phyloP scores from a whole-genome alignment of 495 filamentous ascomycete species.

The Xylaria castorea region DNA sequence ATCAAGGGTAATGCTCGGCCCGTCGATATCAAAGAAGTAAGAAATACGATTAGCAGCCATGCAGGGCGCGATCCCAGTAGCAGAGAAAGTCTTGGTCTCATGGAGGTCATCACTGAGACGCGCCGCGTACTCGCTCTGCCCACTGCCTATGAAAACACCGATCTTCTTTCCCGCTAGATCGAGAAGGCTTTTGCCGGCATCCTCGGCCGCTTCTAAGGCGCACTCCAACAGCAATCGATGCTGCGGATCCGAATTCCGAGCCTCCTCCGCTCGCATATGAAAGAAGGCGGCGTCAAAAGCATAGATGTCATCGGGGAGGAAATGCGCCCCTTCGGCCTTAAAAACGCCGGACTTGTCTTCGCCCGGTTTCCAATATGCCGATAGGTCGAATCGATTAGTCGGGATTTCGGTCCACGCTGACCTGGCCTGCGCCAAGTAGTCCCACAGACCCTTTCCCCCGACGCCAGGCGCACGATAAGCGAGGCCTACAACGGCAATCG shows the following conservation, averaged over 20 bases:
- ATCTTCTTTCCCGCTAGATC: constrained; percentile 44
- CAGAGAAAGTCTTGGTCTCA: constrained; percentile 52
- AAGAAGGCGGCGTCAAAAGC: constrained; percentile 49
- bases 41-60: constrained; percentile 63
- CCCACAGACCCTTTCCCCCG: constrained; percentile 56
- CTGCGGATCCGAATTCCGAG: constrained; percentile 43
- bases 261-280: constrained; percentile 44
- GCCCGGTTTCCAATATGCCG: constrained; percentile 70
- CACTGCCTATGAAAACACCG: constrained; percentile 56
- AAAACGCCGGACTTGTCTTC: constrained; percentile 44
- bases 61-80: constrained; percentile 48
- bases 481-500: constrained; percentile 56
- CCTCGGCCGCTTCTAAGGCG: constrained; percentile 48
- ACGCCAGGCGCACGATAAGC: constrained; percentile 58
- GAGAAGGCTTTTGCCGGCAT: constrained; percentile 48
- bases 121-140: constrained; percentile 68
- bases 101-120: constrained; percentile 40
- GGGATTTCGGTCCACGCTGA: constrained; percentile 57
- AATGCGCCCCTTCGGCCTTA: constrained; percentile 44
- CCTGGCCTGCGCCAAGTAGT: constrained; percentile 50
- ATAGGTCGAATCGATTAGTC: constrained; percentile 65
- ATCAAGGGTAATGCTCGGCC: constrained; percentile 71
- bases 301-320: constrained; percentile 43
- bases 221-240: constrained; percentile 49
- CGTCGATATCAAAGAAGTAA: constrained; percentile 58